A percentile compares a stretch with the other conserved stretches of the same genome.
These are phyloP conservation scores for Paraphoma chrysanthemicola DNA, from an alignment of 2,329 filamentous ascomycete genomes.

Conservation along the genomic window DNA sequence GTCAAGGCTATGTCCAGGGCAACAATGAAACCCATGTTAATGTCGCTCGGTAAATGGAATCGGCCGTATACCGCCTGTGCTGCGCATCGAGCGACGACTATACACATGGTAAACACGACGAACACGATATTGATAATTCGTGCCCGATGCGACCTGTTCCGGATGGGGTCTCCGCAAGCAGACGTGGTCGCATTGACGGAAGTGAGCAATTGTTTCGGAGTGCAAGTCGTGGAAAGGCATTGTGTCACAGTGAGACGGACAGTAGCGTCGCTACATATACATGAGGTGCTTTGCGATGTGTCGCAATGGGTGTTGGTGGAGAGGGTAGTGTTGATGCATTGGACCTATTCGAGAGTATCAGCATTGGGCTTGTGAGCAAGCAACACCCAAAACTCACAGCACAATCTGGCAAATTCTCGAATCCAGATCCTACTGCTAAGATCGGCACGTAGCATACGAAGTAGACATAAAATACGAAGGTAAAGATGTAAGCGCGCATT, in stretches of 20 bases:
- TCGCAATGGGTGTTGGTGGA: background rate
- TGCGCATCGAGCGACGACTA: background rate
- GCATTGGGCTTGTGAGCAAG: background rate
- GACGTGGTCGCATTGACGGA: background rate
- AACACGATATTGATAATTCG: background rate
- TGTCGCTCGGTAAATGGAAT: background rate
- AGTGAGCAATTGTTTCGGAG: background rate
- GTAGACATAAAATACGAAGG: background rate
- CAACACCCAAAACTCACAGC: background rate
- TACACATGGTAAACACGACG: background rate
- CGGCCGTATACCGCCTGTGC: background rate
- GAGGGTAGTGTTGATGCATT: background rate
- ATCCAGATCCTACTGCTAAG: background rate
- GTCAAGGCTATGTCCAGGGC: background rate
- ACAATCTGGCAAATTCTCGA: background rate
- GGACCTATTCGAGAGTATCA: background rate
- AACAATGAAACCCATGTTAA: background rate
- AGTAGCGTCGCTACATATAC: background rate
- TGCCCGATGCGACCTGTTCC: background rate
- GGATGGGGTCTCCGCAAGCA: background rate
- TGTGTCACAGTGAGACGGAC: background rate
- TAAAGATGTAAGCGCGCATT: background rate
- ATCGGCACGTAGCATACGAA: background rate
- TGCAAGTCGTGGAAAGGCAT: background rate
- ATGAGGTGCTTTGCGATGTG: background rate